Evolutionary conservation across 495 filamentous ascomycete species (phyloP).

Genomic region (Penicillium coffeae): DNA sequence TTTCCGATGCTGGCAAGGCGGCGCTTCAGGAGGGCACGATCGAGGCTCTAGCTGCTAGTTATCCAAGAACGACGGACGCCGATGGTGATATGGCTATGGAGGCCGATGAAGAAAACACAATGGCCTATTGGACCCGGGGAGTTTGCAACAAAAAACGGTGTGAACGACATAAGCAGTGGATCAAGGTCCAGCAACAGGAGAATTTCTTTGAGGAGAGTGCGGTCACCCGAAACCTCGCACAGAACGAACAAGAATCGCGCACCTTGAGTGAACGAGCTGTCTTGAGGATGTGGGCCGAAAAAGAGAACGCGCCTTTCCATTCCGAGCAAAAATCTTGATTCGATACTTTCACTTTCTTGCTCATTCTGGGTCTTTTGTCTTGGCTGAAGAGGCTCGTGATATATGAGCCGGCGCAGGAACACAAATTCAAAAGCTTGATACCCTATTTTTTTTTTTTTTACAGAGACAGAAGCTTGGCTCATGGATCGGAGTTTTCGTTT

Average conservation of each 20-base stretch:
- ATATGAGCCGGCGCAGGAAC: background rate
- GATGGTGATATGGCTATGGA: constrained; percentile 39
- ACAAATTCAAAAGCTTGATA: constrained; percentile 27
- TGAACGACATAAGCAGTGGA: constrained; percentile 50
- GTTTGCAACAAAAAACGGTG: constrained; percentile 52
- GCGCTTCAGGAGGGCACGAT: constrained; percentile 41
- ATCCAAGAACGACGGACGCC: constrained; percentile 26
- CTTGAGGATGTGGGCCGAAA: constrained; percentile 42
- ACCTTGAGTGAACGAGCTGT: constrained; percentile 45
- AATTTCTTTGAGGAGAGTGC: constrained; percentile 44
- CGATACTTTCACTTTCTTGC: background rate
- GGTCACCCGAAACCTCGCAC: constrained; percentile 34
- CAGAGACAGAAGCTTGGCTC: constrained; percentile 13
- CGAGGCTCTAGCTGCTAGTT: constrained; percentile 32
- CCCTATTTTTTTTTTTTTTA: constrained; percentile 18
- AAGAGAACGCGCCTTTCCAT: constrained; percentile 25
- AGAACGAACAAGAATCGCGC: constrained; percentile 44
- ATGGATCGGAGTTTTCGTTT: constrained; percentile 30
- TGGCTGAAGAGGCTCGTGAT: background rate
- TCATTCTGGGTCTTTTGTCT: background rate
- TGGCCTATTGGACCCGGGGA: constrained; percentile 36
- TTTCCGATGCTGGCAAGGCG: constrained; percentile 36
- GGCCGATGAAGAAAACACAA: constrained; percentile 23
- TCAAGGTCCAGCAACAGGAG: constrained; percentile 50
- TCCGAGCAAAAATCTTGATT: constrained; percentile 4